Base-by-base conservation (phyloP, 257 asterid species). In the Ehretia macrophylla region DNA sequence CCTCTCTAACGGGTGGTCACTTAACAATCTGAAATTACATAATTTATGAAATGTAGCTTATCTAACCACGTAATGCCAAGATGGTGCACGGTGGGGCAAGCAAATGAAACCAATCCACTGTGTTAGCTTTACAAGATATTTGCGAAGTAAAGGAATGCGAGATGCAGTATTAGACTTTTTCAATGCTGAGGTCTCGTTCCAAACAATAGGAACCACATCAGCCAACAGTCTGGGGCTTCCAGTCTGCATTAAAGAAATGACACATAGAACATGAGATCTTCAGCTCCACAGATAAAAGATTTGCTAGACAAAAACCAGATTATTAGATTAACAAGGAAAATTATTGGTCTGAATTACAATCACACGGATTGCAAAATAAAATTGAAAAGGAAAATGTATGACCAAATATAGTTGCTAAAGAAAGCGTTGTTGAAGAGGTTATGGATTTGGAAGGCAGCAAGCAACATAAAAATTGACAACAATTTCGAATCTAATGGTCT, bases 51-150 rank as follows among this genome's bases (percentile, higher is more conserved):
- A 17, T 47, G 42, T 32, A 75, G 58, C 58, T 45, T 49, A 59
- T 63, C 97, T 77, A 56, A 92, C 99, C 97, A 85, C 86, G 68
- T 93, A 93, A 72, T 63, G 91, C 99, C 99, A 92, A 52, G 94
- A 47, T 55, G 86, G 83, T 42, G 93, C 50, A 67, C 87, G 85
- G 62, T 76, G 89, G 67, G 99, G 99, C 66, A 93, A 75, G 79
- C 89, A 79, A 56, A 77, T 80, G 63, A 86, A 84, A 62, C 89
- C 96, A 72, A 93, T 79, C 71, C 99, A 83, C 71, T 88, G 97
- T 37, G 86, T 71, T 68, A 89, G 85, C 75, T 93, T 93, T 75
- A 89, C 78, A 58, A 93, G 79, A 77, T 84, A 83, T 81, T 93
- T 93, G 58, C 94, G 97, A 62, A 93, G 96, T 75, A 93, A 83